Conservation (phyloP, 257 asterid species). For the Gentiana straminea region DNA sequence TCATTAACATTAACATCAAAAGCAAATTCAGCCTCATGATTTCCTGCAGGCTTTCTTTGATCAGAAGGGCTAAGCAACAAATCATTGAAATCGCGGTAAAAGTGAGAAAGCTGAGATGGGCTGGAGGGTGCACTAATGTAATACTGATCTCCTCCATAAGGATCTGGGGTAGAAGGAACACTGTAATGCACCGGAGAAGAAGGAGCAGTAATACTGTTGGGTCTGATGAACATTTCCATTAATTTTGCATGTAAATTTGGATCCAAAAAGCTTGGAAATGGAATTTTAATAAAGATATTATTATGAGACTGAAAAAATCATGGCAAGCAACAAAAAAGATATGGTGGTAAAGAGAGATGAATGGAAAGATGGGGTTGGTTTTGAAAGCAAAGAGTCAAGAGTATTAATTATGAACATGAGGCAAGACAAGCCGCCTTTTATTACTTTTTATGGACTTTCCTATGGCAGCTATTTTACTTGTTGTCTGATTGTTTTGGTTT, state of each 20-base stretch:
- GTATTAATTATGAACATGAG: slow-evolving; percentile 13
- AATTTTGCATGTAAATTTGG: not conserved
- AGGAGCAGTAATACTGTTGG: slow-evolving; percentile 21
- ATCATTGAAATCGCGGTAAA: slow-evolving; percentile 30
- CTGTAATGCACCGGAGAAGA: slow-evolving; percentile 26
- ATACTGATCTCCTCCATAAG: slow-evolving; percentile 21
- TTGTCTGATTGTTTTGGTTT: not conserved
- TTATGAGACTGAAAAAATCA: too few relatives aligned
- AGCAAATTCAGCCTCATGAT: slow-evolving; percentile 34
- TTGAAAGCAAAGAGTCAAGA: slow-evolving; percentile 2
- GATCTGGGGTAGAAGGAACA: slow-evolving; percentile 31
- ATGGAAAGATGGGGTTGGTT: not conserved
- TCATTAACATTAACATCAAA: slow-evolving; percentile 34
- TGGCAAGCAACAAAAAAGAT: too few relatives aligned
- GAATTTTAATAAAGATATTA: not conserved
- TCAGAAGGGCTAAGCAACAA: slow-evolving; percentile 4
- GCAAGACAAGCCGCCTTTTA: slow-evolving; percentile 33
- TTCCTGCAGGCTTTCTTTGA: too few relatives aligned
- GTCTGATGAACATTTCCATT: slow-evolving; percentile 44
- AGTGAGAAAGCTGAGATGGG: slow-evolving; percentile 46
- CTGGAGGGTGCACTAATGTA: slow-evolving; percentile 69
- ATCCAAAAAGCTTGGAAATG: too few relatives aligned
- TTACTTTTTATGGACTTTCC: slow-evolving; percentile 17
- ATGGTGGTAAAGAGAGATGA: not conserved
- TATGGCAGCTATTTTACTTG: slow-evolving; percentile 10